Conservation (phyloP, 108 stramenopile genomes). For the Fragilaria radians region DNA sequence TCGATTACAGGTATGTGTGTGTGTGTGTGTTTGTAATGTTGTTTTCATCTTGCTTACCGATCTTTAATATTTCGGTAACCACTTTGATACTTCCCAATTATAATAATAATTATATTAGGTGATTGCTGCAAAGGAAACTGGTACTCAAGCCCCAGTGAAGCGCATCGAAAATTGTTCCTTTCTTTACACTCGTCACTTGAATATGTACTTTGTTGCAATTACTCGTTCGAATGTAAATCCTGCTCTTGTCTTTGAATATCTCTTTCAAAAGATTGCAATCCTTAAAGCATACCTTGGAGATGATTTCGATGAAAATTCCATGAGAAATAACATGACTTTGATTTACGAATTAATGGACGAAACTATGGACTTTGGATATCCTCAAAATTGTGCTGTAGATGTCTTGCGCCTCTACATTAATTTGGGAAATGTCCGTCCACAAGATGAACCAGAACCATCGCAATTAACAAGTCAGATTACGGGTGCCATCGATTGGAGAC, state of each 20-base stretch:
- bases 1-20: constrained; percentile 69
- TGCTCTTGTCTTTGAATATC: constrained; percentile 95
- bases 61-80: not conserved
- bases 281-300: constrained; percentile 97
- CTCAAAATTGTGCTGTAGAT: constrained; percentile 97
- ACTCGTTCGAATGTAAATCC: constrained; percentile 97
- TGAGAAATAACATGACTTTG: constrained; percentile 97
- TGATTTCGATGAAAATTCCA: constrained; percentile 92
- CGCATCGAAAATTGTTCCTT: constrained; percentile 95
- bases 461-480: constrained; percentile 95
- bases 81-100: not conserved
- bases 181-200: constrained; percentile 92
- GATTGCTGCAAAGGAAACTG: constrained; percentile 94
- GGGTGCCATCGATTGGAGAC: constrained; percentile 98
- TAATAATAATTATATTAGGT: constrained; percentile 32
- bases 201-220: constrained; percentile 97
- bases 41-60: not conserved
- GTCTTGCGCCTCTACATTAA: constrained; percentile 97
- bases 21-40: constrained; percentile 3
- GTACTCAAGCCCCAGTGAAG: constrained; percentile 90
- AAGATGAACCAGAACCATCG: constrained; percentile 73
- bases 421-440: constrained; percentile 79
- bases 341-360: constrained; percentile 99
- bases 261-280: constrained; percentile 90
- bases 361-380: constrained; percentile 99